Evolutionary conservation across 768 basidiomycete species (phyloP), one percentile per base, ranked within the genome.

Genomic region (Lactarius hatsudake): DNA sequence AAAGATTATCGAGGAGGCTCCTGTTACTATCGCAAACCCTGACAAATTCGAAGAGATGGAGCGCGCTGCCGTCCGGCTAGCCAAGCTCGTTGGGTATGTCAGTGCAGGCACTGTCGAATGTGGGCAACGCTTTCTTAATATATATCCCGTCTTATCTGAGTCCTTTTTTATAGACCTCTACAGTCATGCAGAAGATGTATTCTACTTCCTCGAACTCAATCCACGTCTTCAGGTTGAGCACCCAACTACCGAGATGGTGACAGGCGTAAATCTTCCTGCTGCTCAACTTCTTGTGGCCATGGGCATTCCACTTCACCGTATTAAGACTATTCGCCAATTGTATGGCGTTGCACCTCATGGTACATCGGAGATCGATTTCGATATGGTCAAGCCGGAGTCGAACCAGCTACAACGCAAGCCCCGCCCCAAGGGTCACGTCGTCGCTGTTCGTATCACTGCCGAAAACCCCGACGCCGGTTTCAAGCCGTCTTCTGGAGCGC

Each of bases 391-490:
- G 71, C 96, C 96, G 20, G 94, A 93, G 62, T 89, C 91, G 23
- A 88, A 86, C 74, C 85, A 89, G 75, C 85, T 91, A 38, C 97
- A 98, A 78, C 91, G 96, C 72, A 97, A 93, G 78, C 97, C 97
- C 48, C 86, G 86, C 34, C 97, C 97, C 61, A 98, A 98, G 78
- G 97, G 97, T 38, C 97, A 99, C 75, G 97, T 98, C 71, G 92
- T 99, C 72, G 97, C 97, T 51, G 97, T 98, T 71, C 96, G 97
- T 74, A 98, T 99, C 77, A 99, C 97, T 7, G 96, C 96, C 38
- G 97, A 99, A 80, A 99, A 99, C 77, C 97, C 97, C 30, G 97
- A 99, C 74, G 97, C 97, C 12, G 97, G 97, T 5, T 99, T 99
- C 85, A 99, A 99, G 79, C 97, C 97, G 0, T 98, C 97, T 2